Evolutionary conservation across 305 asterid genomes (phyloP).

Genomic region (Caryopteris hybrid): DNA sequence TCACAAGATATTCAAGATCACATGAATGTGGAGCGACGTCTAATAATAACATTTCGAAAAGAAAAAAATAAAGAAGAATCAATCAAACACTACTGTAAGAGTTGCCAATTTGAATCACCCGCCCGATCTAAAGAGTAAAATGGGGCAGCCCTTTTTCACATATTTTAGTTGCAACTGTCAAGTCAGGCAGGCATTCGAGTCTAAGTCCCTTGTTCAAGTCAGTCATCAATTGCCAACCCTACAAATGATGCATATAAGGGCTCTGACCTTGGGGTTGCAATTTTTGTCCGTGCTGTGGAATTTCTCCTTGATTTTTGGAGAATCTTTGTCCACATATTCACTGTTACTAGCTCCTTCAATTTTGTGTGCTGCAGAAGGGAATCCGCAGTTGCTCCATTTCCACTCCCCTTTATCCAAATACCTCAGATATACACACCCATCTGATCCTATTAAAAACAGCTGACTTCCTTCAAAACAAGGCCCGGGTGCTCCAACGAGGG

Average conservation of each 20-base stretch:
- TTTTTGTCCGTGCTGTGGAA: constrained; percentile 25
- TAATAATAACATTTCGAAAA: too few species aligned
- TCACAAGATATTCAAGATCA: background rate
- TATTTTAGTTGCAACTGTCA: too few species aligned
- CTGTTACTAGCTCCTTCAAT: constrained; percentile 11
- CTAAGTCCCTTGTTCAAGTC: too few species aligned
- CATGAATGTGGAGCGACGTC: too few species aligned
- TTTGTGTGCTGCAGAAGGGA: constrained; percentile 29
- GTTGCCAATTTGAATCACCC: too few species aligned
- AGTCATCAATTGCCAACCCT: too few species aligned
- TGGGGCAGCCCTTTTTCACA: too few species aligned
- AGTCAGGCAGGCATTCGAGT: too few species aligned
- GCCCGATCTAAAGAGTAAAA: too few species aligned
- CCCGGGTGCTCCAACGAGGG: constrained; percentile 74
- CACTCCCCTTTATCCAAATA: constrained; percentile 53
- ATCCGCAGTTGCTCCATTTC: constrained; percentile 75
- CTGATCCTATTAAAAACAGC: constrained; percentile 64
- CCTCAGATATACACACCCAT: constrained; percentile 70
- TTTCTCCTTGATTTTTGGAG: constrained; percentile 26
- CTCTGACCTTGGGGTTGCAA: constrained; percentile 62
- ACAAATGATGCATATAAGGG: too few species aligned
- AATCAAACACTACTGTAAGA: too few species aligned
- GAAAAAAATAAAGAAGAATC: too few species aligned
- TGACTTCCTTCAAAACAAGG: constrained; percentile 60
- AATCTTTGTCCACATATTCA: constrained; percentile 29